Evolutionary conservation across 2,329 filamentous ascomycete species (phyloP), one percentile per base, ranked within the genome.

Genomic region (Zymoseptoria crescenta): DNA sequence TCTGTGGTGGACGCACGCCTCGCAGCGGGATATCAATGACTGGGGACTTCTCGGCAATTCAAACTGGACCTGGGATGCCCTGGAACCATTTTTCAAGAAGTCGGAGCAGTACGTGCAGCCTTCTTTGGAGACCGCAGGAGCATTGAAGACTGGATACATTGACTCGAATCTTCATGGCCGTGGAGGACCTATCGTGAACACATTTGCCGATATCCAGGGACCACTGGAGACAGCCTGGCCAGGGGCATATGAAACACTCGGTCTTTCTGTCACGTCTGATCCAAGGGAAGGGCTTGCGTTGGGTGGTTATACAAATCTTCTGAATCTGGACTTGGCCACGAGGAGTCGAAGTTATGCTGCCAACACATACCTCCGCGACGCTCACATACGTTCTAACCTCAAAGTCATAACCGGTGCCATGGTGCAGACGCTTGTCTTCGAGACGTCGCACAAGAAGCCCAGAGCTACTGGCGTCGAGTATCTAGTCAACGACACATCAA

Each of bases 41-140:
- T 76, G 74, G 74, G 70, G 61, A 4, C 56, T 59, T 10, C 59
- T 69, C 2, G 68, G 68, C 13, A 69, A 70, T 49, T 30, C 29
- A 0, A 64, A 64, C 7, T 83, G 80, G 73, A 74, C 72, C 57
- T 64, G 61, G 63, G 28, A 58, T 20, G 53, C 48, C 4, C 52
- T 65, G 8, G 27, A 60, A 24, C 62, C 62, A 10, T 61, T 59
- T 48, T 66, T 61, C 28, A 24, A 53, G 5, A 59, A 49, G 27
- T 61, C 62, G 8, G 57, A 63, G 20, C 41, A 30, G 9, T 57
- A 57, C 41, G 30, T 56, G 10, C 24, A 53, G 48, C 62, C 59
- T 35, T 53, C 54, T 2, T 1, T 9, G 3, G n/a, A 52, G 16
- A 60, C 55, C 4, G 58, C 52, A 10, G 41, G 56, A 35, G 53